phyloP scores from a whole-genome alignment of 495 filamentous ascomycete genomes.

The Penicillium macrosclerotiorum region DNA sequence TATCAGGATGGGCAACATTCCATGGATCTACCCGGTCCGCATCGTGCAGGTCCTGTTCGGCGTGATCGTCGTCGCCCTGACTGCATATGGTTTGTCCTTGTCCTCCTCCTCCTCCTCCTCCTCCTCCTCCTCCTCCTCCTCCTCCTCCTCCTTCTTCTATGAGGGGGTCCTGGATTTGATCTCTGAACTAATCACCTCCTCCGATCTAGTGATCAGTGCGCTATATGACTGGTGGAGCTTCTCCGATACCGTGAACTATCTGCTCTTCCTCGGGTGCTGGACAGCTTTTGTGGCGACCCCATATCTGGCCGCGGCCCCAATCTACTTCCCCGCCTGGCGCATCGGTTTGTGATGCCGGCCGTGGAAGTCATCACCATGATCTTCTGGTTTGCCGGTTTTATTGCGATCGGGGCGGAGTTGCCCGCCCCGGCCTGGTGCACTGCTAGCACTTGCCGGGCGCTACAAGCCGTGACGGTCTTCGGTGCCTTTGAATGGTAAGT shows the following conservation, averaged over 20 bases:
- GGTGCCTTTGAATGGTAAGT: conserved; percentile 57
- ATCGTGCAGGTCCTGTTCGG: conserved; percentile 62
- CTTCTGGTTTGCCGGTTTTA: conserved; percentile 85
- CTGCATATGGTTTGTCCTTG: conserved; percentile 60
- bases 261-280: conserved; percentile 73
- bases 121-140: not conserved
- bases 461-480: conserved; percentile 54
- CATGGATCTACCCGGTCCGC: conserved; percentile 62
- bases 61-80: conserved; percentile 69
- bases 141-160: not conserved
- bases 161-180: no score
- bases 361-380: conserved; percentile 72
- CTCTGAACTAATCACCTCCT: conserved; percentile 11
- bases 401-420: conserved; percentile 65
- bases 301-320: conserved; percentile 64
- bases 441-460: conserved; percentile 44
- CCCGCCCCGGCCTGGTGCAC: conserved; percentile 45
- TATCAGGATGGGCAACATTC: conserved; percentile 30
- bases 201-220: conserved; percentile 25
- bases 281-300: conserved; percentile 61
- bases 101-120: not conserved
- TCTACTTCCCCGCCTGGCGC: conserved; percentile 56
- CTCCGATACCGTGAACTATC: conserved; percentile 57
- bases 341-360: conserved; percentile 61
- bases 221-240: conserved; percentile 28